Conservation (phyloP, 2,329 filamentous ascomycete species). For the Falciphora oryzae region DNA sequence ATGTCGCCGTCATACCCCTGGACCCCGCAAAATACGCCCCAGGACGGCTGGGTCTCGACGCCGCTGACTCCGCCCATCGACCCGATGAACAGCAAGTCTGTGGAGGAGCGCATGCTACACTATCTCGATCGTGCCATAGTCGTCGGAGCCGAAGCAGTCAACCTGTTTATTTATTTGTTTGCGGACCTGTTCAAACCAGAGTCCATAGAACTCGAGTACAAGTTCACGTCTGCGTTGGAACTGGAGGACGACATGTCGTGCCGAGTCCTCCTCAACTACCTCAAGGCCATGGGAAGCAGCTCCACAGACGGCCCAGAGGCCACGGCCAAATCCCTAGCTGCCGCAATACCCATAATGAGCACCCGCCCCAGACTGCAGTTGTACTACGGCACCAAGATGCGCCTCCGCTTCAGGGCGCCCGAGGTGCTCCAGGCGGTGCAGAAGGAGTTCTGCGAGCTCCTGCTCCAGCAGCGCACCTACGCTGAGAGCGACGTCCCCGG, state of each 20-base stretch:
- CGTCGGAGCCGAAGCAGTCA: background rate
- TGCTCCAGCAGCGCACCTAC: background rate
- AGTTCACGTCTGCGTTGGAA: background rate
- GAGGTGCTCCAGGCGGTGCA: background rate
- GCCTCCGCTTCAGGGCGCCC: background rate
- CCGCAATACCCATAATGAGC: background rate
- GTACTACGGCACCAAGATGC: background rate
- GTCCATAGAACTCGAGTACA: background rate
- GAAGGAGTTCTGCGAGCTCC: slow-evolving; percentile 1
- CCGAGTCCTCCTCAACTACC: background rate
- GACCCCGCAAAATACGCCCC: background rate
- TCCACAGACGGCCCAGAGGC: background rate
- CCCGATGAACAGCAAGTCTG: background rate
- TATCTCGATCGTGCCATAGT: background rate
- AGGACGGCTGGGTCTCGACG: background rate
- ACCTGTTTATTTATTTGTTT: slow-evolving; percentile 1
- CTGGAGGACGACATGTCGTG: background rate
- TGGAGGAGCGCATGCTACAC: background rate
- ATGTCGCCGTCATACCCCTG: background rate
- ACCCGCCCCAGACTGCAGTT: background rate
- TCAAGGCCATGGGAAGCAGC: background rate
- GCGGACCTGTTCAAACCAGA: background rate
- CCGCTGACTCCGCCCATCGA: background rate
- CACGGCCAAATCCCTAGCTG: background rate
- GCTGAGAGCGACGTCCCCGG: background rate